Evolutionary conservation across 306 rosid species (phyloP).

Genomic region (Begonia peltatifolia): DNA sequence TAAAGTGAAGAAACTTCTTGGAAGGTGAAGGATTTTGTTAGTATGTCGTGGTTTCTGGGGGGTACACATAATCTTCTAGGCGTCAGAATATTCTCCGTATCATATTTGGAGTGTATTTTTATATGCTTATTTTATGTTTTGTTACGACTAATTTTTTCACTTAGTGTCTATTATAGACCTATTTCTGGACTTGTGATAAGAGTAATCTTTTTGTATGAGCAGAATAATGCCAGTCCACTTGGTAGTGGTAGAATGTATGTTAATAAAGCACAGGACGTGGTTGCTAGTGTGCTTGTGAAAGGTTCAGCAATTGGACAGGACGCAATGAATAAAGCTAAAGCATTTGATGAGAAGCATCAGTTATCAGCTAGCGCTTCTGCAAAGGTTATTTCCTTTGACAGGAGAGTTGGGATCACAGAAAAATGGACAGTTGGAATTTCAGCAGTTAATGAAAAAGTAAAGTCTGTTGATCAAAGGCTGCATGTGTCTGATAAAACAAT

Average conservation of each 20-base stretch:
- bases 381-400: constrained; percentile 68
- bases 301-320: constrained; percentile 85
- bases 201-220: constrained; percentile 6
- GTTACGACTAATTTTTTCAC: too few species aligned
- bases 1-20: too few species aligned
- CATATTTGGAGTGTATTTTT: too few species aligned
- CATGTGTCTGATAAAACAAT: constrained; percentile 86
- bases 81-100: too few species aligned
- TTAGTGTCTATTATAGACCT: too few species aligned
- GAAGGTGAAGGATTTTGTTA: too few species aligned
- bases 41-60: too few species aligned
- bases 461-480: constrained; percentile 70
- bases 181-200: too few species aligned
- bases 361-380: constrained; percentile 78
- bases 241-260: constrained; percentile 51
- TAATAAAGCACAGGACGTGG: constrained; percentile 67
- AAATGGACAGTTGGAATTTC: constrained; percentile 71
- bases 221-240: constrained; percentile 27
- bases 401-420: constrained; percentile 68
- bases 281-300: constrained; percentile 55
- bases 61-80: too few species aligned
- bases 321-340: constrained; percentile 81
- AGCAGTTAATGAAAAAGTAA: constrained; percentile 79
- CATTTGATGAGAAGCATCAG: constrained; percentile 90
- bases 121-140: too few species aligned